These are phyloP conservation scores for Aspergillus hancockii DNA, from an alignment of 495 filamentous ascomycete genomes.

Conservation along the genomic window DNA sequence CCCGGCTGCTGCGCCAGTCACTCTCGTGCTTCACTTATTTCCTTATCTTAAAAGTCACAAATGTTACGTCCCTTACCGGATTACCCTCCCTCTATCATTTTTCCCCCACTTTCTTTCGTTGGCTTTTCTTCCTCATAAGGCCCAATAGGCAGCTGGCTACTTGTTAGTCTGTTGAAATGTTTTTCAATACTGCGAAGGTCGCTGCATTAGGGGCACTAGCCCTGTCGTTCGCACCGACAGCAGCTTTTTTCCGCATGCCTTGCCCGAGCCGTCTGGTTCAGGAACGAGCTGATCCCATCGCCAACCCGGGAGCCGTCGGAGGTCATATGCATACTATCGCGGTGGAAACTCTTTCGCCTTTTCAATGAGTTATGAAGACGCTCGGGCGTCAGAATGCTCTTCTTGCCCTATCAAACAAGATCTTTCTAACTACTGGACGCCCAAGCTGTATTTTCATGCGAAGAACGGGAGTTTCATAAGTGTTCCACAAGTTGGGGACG, in stretches of 20 bases:
- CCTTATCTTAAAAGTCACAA: no score
- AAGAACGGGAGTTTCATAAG: slow-evolving; percentile 65
- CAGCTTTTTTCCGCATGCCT: not conserved
- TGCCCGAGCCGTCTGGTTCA: slow-evolving; percentile 1
- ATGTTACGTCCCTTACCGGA: no score
- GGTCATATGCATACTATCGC: slow-evolving; percentile 73
- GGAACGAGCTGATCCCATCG: slow-evolving; percentile 60
- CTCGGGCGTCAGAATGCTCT: slow-evolving; percentile 63
- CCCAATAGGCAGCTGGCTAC: no score
- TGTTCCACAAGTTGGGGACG: slow-evolving; percentile 48
- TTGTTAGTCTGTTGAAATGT: not conserved
- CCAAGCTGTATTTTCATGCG: slow-evolving; percentile 64
- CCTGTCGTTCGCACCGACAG: not conserved
- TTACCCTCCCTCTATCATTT: no score
- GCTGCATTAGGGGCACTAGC: not conserved
- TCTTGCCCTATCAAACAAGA: slow-evolving; percentile 66
- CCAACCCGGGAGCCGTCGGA: slow-evolving; percentile 56
- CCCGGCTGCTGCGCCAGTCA: no score
- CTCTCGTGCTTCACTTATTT: no score
- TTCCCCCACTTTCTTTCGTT: no score
- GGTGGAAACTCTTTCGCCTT: slow-evolving; percentile 75
- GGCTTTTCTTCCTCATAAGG: no score
- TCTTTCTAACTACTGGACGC: slow-evolving; percentile 78
- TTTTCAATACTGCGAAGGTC: not conserved
- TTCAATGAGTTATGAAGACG: slow-evolving; percentile 57